Evolutionary conservation across 257 asterid species (phyloP).

Genomic region (Lycium ferocissimum): DNA sequence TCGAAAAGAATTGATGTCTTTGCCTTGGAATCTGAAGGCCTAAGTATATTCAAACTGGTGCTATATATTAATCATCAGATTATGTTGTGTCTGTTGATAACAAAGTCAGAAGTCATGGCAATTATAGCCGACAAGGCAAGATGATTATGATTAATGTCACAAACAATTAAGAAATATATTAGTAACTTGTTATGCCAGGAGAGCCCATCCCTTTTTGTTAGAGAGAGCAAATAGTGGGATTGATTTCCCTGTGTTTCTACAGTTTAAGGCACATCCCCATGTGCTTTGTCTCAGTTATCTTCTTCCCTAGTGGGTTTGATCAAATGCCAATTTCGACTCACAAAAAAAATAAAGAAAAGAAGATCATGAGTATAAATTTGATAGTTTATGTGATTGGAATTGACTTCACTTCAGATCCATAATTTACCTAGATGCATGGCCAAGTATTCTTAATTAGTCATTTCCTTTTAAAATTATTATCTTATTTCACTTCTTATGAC

Average conservation of each 20-base stretch:
- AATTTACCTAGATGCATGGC: neutral
- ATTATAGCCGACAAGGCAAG: slow-evolving; percentile 56
- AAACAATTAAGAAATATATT: neutral
- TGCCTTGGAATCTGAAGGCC: slow-evolving; percentile 51
- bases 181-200: slow-evolving; percentile 35
- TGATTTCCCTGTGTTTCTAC: slow-evolving; percentile 21
- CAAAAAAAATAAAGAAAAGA: too few relatives aligned
- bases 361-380: neutral
- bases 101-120: slow-evolving; percentile 49
- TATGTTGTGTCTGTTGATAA: slow-evolving; percentile 47
- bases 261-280: slow-evolving; percentile 33
- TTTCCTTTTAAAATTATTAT: neutral
- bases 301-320: slow-evolving; percentile 36
- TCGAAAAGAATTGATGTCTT: slow-evolving; percentile 48
- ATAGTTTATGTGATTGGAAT: neutral
- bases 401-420: neutral
- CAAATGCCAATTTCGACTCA: slow-evolving; percentile 8
- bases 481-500: too few relatives aligned
- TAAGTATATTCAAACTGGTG: slow-evolving; percentile 42
- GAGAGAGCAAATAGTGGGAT: slow-evolving; percentile 27
- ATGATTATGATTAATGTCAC: slow-evolving; percentile 37
- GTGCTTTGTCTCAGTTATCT: slow-evolving; percentile 36
- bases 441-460: neutral
- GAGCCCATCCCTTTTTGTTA: slow-evolving; percentile 32
- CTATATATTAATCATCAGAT: slow-evolving; percentile 37